phyloP scores from a whole-genome alignment of 2,329 filamentous ascomycete genomes.

The Gnomoniopsis smithogilvyi region DNA sequence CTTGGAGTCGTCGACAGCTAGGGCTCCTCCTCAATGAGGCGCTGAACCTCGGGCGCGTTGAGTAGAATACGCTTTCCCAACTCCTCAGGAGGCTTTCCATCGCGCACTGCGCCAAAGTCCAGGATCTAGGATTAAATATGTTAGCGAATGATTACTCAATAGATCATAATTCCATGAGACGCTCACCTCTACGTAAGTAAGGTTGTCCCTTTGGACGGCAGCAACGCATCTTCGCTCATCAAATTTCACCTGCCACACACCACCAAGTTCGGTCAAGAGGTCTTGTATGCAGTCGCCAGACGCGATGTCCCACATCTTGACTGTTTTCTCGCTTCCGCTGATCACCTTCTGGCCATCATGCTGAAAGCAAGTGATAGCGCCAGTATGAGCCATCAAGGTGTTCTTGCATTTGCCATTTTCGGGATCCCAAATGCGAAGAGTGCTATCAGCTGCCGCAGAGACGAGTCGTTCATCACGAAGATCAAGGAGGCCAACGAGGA shows the following conservation, averaged over 20 bases:
- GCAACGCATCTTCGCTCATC: constrained; percentile 93
- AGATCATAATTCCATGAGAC: background rate
- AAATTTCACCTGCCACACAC: constrained; percentile 99
- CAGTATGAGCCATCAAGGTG: constrained; percentile 88
- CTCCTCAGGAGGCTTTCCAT: constrained; percentile 74
- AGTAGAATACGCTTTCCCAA: constrained; percentile 76
- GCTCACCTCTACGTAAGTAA: constrained; percentile 93
- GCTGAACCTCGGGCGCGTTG: constrained; percentile 52
- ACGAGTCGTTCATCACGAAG: constrained; percentile 87
- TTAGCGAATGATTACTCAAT: constrained; percentile 20
- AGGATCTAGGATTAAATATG: constrained; percentile 65
- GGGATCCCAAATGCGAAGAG: constrained; percentile 94
- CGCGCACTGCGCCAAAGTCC: constrained; percentile 91
- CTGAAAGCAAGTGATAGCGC: constrained; percentile 97
- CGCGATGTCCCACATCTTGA: constrained; percentile 98
- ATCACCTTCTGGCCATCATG: constrained; percentile 97
- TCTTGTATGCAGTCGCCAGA: constrained; percentile 92
- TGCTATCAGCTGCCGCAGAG: constrained; percentile 92
- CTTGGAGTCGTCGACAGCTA: constrained; percentile 12
- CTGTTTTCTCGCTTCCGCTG: constrained; percentile 87
- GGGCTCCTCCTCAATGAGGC: constrained; percentile 44
- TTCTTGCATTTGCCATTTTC: constrained; percentile 88
- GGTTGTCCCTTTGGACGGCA: constrained; percentile 85
- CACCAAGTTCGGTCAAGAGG: constrained; percentile 85
- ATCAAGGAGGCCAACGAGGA: constrained; percentile 88